Percentiles rank a stretch among this genome's conserved stretches.
Evolutionary conservation across 768 basidiomycete species (phyloP).

Genomic region (Psilocybe tampanensis): DNA sequence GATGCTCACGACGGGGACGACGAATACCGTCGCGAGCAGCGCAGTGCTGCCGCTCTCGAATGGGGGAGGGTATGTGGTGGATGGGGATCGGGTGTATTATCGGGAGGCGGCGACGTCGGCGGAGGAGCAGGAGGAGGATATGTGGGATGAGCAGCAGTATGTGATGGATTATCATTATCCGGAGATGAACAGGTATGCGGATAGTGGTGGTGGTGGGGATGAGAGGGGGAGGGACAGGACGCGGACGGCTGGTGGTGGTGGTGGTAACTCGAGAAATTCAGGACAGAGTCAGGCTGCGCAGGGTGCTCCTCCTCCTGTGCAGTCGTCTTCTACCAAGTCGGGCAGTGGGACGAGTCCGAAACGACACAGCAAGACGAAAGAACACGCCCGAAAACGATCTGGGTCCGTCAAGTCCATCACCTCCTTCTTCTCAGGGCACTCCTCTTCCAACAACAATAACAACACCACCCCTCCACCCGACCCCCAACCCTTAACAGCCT

Average conservation of each 20-base stretch:
- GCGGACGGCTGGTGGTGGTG: not conserved
- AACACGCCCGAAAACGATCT: conserved; percentile 32
- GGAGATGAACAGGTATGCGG: not conserved
- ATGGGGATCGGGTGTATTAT: conserved; percentile 20
- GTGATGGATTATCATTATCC: conserved; percentile 8
- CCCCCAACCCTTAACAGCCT: conserved; percentile 27
- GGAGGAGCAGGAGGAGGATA: conserved; percentile 11
- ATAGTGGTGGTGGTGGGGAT: not conserved
- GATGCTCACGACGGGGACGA: not conserved
- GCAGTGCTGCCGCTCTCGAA: conserved; percentile 7
- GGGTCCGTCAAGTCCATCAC: conserved; percentile 37
- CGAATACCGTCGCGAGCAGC: not conserved
- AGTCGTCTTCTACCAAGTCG: conserved; percentile 7
- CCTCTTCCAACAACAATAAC: conserved; percentile 9
- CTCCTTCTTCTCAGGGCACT: conserved; percentile 38
- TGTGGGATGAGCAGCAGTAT: conserved; percentile 10
- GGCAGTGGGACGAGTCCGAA: conserved; percentile 19
- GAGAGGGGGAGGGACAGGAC: not conserved
- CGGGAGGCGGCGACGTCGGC: too few species aligned
- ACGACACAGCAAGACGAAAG: conserved; percentile 18
- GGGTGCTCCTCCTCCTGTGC: not conserved
- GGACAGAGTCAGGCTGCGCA: conserved; percentile 17
- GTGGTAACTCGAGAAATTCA: not conserved
- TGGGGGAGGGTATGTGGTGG: conserved; percentile 18
- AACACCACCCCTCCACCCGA: conserved; percentile 9